phyloP scores from a whole-genome alignment of 805 yeast genomes.

The Candida tallmaniae region DNA sequence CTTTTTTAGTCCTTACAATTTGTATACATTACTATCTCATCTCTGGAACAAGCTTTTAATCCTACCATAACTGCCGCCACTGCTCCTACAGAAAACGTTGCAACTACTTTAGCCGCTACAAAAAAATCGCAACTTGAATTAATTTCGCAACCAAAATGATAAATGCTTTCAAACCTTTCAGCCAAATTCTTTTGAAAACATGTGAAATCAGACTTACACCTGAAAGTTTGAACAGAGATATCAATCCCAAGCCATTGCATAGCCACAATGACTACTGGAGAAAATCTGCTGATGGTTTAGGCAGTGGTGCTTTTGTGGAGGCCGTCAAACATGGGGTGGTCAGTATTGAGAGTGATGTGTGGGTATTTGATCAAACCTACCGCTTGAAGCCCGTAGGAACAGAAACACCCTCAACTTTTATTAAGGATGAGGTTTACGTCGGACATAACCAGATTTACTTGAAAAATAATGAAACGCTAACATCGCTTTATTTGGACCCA shows the following conservation, averaged over 20 bases:
- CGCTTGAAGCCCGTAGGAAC: slow-evolving; percentile 21
- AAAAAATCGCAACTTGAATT: background rate
- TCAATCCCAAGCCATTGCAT: slow-evolving; percentile 40
- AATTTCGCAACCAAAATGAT: slow-evolving; percentile 9
- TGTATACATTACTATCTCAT: no score
- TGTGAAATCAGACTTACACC: background rate
- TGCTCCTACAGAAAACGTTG: no score
- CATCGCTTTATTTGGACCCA: slow-evolving; percentile 49
- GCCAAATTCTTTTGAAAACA: background rate
- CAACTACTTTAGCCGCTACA: no score
- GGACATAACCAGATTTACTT: slow-evolving; percentile 56
- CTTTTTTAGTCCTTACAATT: no score
- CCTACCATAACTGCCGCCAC: no score
- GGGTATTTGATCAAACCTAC: slow-evolving; percentile 40
- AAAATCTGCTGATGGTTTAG: slow-evolving; percentile 10
- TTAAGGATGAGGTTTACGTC: slow-evolving; percentile 43
- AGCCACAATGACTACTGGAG: slow-evolving; percentile 75
- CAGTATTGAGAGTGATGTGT: slow-evolving; percentile 66
- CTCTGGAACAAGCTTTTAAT: no score
- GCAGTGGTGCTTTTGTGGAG: slow-evolving; percentile 54
- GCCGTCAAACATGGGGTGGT: slow-evolving; percentile 52
- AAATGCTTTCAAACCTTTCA: slow-evolving; percentile 12
- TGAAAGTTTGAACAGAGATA: background rate
- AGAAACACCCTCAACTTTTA: slow-evolving; percentile 19
- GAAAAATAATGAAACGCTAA: slow-evolving; percentile 42